These are phyloP conservation scores for Metschnikowia lunata DNA, from an alignment of 805 yeast species.

Conservation along the genomic window DNA sequence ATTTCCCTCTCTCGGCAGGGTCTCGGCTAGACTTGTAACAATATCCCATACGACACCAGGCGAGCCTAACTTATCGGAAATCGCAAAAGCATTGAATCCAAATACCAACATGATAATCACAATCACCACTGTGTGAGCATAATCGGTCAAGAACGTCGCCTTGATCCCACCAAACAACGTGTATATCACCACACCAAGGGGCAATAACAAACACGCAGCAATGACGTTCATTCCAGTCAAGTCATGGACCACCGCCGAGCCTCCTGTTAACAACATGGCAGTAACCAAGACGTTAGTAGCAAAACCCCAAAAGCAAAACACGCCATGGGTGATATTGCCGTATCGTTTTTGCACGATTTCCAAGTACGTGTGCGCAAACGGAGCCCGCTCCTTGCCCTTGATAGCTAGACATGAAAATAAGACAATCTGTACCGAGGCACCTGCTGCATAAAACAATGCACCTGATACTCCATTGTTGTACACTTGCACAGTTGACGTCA, in stretches of 20 bases:
- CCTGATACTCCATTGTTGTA: slow-evolving; percentile 75
- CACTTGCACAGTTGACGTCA: slow-evolving; percentile 74
- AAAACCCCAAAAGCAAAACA: slow-evolving; percentile 72
- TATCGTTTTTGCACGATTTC: slow-evolving; percentile 81
- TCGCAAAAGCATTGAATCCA: slow-evolving; percentile 74
- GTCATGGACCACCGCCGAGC: slow-evolving; percentile 75
- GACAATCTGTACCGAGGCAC: slow-evolving; percentile 86
- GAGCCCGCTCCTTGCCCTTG: slow-evolving; percentile 84
- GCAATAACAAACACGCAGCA: slow-evolving; percentile 79
- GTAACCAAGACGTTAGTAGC: slow-evolving; percentile 88
- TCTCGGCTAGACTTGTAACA: slow-evolving; percentile 54
- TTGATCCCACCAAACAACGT: slow-evolving; percentile 44
- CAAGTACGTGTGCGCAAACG: slow-evolving; percentile 85
- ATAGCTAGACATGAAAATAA: slow-evolving; percentile 84
- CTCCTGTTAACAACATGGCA: slow-evolving; percentile 89
- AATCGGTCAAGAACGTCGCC: slow-evolving; percentile 44
- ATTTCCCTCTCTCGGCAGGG: slow-evolving; percentile 71
- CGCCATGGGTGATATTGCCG: slow-evolving; percentile 69
- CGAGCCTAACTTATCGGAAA: slow-evolving; percentile 68
- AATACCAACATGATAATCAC: slow-evolving; percentile 75
- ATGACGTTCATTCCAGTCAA: slow-evolving; percentile 80
- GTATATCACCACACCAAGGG: slow-evolving; percentile 62
- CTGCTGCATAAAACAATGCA: slow-evolving; percentile 81
- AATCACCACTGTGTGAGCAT: slow-evolving; percentile 50
- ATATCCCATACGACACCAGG: slow-evolving; percentile 78